Base-by-base conservation (phyloP, 352 stramenopile genomes). In the Phytophthora kernoviae region DNA sequence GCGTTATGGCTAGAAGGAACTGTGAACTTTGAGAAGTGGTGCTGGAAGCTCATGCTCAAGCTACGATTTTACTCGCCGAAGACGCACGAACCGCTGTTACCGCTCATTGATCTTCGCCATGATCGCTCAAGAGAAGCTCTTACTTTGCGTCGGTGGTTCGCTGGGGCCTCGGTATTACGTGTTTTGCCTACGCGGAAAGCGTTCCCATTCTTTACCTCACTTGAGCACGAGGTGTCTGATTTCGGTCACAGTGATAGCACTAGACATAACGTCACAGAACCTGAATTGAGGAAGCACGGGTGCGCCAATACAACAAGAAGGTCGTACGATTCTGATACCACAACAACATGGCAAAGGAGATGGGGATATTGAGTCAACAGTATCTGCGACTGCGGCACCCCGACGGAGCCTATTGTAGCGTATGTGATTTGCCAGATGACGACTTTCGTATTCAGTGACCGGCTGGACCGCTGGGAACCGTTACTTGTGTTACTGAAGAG, bases 381-480 rank as follows among this genome's bases (percentile, higher is more conserved):
- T 72, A 32, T 54, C 55, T 17, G 55, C 59, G 12, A 77, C 75
- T 6, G 80, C 78, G 27, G 83, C 84, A 0, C 79, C 77, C 54
- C 79, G 75, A 88, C 81, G 0, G 84, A 96, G 43, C 84, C 87
- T 14, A 94, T 96, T 53, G 87, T 96, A 5, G 83, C 86, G 2
- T 96, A 96, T 59, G 70, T 89, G 4, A 79, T 96, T n/a, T 94
- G 84, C 33, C 87, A 96, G 59, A 75, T 87, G 44, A 88, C 82
- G 36, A 87, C 78, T 1, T 91, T 91, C 39, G 43, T 96, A 30
- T 94, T 80, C 51, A 86, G 62, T 15, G 76, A 88, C 44, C 67
- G 82, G 2, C 78, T 96, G 18, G 87, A 96, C 70, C 83, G 86
- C 14, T 96, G 83, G 83, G 85, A 93, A 36, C 87, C 87, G 1